These are phyloP conservation scores for Isatis lusitanica DNA, from an alignment of 441 rosid genomes.

Conservation along the genomic window DNA sequence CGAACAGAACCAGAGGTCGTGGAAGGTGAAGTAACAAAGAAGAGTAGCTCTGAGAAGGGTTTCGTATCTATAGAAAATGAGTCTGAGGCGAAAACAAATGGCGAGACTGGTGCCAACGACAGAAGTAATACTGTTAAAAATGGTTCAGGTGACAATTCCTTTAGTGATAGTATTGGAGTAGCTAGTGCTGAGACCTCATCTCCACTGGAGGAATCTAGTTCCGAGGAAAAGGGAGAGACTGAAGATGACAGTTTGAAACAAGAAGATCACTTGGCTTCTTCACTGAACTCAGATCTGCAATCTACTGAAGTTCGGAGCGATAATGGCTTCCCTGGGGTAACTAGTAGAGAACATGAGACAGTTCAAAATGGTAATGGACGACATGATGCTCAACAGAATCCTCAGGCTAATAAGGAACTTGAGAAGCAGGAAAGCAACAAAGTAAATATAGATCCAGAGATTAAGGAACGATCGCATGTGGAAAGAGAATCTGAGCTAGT, in stretches of 20 bases:
- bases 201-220: conserved; percentile 31
- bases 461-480: conserved; percentile 26
- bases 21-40: background rate
- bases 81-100: background rate
- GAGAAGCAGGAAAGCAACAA: conserved; percentile 29
- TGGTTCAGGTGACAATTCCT: conserved; percentile 13
- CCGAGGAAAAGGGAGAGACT: conserved; percentile 37
- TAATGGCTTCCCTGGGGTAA: conserved; percentile 14
- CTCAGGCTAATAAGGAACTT: conserved; percentile 14
- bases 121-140: conserved; percentile 32
- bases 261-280: conserved; percentile 34
- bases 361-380: conserved; percentile 17
- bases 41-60: background rate
- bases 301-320: conserved; percentile 27
- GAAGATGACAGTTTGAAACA: conserved; percentile 16
- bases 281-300: conserved; percentile 31
- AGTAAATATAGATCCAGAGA: conserved; percentile 16
- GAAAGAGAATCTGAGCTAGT: conserved; percentile 38
- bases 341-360: background rate
- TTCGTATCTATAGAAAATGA: background rate
- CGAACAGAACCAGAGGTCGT: conserved; percentile 3
- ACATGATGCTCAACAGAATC: conserved; percentile 22
- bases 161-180: conserved; percentile 26
- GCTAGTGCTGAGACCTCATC: conserved; percentile 32
- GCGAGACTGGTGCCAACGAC: conserved; percentile 1